Evolutionary conservation across 805 yeast species (phyloP).

Genomic region (Ogataea glucozyma): DNA sequence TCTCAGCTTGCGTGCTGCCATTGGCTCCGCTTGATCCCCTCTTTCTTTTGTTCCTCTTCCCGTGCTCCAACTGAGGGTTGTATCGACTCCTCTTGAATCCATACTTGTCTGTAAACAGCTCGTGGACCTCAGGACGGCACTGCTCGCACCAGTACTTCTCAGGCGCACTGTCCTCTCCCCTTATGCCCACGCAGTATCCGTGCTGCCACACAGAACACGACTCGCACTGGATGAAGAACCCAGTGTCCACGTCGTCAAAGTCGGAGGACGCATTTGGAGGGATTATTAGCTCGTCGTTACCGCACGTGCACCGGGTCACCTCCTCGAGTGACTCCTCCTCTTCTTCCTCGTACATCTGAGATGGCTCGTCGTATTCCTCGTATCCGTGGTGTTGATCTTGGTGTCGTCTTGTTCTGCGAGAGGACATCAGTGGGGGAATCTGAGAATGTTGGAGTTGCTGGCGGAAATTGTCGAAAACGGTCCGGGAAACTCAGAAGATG

Average conservation of each 20-base stretch:
- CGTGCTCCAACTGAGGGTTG: constrained; percentile 41
- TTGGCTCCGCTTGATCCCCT: no score
- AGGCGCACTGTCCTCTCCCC: constrained; percentile 73
- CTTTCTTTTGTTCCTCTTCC: constrained; percentile 32
- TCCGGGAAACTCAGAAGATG: no score
- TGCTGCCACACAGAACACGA: constrained; percentile 96
- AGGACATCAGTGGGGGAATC: constrained; percentile 24
- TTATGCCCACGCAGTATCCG: constrained; percentile 90
- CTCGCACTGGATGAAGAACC: constrained; percentile 83
- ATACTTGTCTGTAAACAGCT: constrained; percentile 46
- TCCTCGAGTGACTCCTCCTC: constrained; percentile 39
- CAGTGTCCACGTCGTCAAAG: constrained; percentile 48
- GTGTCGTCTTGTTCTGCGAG: constrained; percentile 35
- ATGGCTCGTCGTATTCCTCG: constrained; percentile 21
- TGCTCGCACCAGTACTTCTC: constrained; percentile 94
- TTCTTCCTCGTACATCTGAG: constrained; percentile 23
- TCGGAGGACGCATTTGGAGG: constrained; percentile 32
- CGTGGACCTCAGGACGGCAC: constrained; percentile 85
- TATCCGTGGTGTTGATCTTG: constrained; percentile 25
- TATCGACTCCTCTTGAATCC: constrained; percentile 52
- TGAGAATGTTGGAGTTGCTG: constrained; percentile 1
- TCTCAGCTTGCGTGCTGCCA: constrained; percentile 1
- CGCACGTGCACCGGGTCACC: constrained; percentile 57
- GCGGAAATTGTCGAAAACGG: no score
- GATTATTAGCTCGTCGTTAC: constrained; percentile 45